phyloP scores from a whole-genome alignment of 371 early-diverging fungal species.

The Mortierella sp. region DNA sequence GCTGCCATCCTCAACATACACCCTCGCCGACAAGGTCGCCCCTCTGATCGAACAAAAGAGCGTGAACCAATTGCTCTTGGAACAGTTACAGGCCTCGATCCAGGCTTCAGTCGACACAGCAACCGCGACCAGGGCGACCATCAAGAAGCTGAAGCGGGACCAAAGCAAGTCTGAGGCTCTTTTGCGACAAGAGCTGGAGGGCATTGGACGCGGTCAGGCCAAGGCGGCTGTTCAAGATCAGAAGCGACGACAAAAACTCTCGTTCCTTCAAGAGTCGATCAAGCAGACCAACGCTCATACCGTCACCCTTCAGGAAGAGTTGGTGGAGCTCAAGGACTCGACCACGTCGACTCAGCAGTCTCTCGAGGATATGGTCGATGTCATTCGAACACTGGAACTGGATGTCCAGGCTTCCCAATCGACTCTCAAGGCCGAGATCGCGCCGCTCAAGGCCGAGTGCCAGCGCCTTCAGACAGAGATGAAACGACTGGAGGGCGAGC shows the following conservation, averaged over 20 bases:
- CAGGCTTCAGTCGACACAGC: conserved; percentile 27
- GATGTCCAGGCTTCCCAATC: conserved; percentile 22
- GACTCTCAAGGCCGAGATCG: conserved; percentile 16
- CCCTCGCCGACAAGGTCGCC: background rate
- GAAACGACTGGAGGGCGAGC: conserved; percentile 39
- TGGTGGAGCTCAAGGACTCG: conserved; percentile 17
- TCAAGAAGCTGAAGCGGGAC: conserved; percentile 56
- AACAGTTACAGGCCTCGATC: conserved; percentile 36
- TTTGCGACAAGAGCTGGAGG: conserved; percentile 51
- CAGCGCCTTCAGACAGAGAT: conserved; percentile 38
- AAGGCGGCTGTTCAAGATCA: conserved; percentile 49
- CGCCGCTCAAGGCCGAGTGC: conserved; percentile 33
- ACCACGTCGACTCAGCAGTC: conserved; percentile 11
- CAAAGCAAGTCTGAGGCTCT: conserved; percentile 41
- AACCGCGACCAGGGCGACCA: conserved; percentile 13
- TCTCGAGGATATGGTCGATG: conserved; percentile 7
- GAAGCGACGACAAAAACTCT: conserved; percentile 52
- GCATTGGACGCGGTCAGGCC: conserved; percentile 49
- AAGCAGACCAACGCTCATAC: conserved; percentile 48
- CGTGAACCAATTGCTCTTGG: conserved; percentile 27
- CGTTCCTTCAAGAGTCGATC: conserved; percentile 53
- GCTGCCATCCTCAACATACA: background rate
- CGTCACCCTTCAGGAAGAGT: conserved; percentile 15
- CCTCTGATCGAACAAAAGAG: conserved; percentile 8
- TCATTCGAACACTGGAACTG: conserved; percentile 25